phyloP scores from a whole-genome alignment of 169 alveolate species.

The Plasmodium malariae region DNA sequence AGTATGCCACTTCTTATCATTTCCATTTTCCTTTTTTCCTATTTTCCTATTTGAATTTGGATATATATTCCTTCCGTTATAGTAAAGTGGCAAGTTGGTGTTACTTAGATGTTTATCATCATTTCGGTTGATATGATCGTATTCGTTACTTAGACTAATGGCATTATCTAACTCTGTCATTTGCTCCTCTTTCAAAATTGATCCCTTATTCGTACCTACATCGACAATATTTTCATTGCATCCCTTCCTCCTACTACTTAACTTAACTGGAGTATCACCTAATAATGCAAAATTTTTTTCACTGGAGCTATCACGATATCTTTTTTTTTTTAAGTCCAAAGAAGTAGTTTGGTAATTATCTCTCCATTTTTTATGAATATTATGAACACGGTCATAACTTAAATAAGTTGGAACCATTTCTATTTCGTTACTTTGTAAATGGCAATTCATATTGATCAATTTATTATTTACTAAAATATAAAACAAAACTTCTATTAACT shows the following conservation, averaged over 20 bases:
- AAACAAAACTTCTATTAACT: slow-evolving; percentile 48
- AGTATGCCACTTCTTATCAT: neutral
- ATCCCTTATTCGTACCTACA: too few species aligned
- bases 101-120: too few species aligned
- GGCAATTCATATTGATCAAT: neutral
- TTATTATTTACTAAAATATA: slow-evolving; percentile 29
- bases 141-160: too few species aligned
- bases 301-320: neutral
- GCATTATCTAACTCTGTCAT: too few species aligned
- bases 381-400: slow-evolving; percentile 23
- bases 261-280: too few species aligned
- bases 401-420: neutral
- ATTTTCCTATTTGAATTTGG: neutral
- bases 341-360: neutral
- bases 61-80: neutral
- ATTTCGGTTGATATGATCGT: too few species aligned
- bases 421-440: neutral
- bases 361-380: slow-evolving; percentile 31
- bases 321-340: neutral
- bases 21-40: neutral
- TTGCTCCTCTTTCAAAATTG: too few species aligned
- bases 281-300: neutral
- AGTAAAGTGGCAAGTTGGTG: too few species aligned
- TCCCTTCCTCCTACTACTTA: too few species aligned
- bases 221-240: too few species aligned